Base-by-base conservation (phyloP, 164 flowering plant genomes). In the Berberis thunbergii region DNA sequence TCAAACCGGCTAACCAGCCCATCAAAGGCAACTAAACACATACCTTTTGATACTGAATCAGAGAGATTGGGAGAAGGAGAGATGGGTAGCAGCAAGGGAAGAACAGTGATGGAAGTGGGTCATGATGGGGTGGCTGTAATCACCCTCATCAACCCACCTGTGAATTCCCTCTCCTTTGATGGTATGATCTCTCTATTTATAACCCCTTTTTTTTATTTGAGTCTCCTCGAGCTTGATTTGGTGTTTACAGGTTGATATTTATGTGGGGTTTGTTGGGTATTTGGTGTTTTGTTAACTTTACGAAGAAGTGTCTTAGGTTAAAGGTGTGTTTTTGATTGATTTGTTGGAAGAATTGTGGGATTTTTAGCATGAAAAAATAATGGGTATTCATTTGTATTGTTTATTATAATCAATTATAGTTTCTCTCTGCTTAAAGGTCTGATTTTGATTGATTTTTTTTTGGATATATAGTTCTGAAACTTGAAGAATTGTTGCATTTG, bases 81-180 rank as follows among this genome's bases (percentile, higher is more conserved):
- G 67, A 68, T 49, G 7, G 45, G 9, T 0, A 64, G 69, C 11
- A 62, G 43, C 41, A 67, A 57, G 41, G 71, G 75, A 72, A 64
- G 71, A 57, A 62, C 73, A 61, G 52, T 66, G 3, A 49, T 77
- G 70, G 81, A 78, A 50, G 81, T 78, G 52, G 81, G 79, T 67
- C 62, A 72, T 67, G 94, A 85, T 74, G 94, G 90, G 57, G 83
- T 87, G 26, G 90, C 88, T 54, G 5, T 87, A 55, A 87, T 87
- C 76, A 85, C 94, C 70, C 57, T 87, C 70, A 75, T 83, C 72
- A 79, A 87, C 52, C 90, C 90, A 55, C 94, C 94, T 44, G 88
- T 87, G 60, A 87, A 87, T 77, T 78, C 88, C 7, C 85, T 87
- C 39, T 83, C 93, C 6, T 53, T 80, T 49, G 86, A 86, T 72